Base-by-base conservation (phyloP, 805 yeast species). In the Suhomyces tanzawaensis region DNA sequence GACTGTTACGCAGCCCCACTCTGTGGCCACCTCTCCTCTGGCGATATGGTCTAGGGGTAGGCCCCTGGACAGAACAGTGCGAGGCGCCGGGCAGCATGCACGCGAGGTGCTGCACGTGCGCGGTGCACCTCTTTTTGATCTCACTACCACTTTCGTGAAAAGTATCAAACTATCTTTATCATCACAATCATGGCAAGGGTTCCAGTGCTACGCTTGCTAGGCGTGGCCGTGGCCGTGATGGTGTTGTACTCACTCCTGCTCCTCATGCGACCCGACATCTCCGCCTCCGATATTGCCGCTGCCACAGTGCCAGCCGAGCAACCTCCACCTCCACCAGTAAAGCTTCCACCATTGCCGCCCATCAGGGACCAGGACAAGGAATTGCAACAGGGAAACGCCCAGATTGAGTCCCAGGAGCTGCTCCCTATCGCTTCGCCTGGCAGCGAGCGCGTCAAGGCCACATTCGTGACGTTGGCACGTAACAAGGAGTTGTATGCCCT, bases 401-500 rank as follows among this genome's bases (percentile, higher is more conserved):
- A 42, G 27, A 29, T 38, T 18, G 37, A 24, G 19, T 14, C 18
- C 21, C 12, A 17, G 9, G 29, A 25, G 16, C n/a, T n/a, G n/a
- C n/a, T n/a, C n/a, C n/a, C n/a, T n/a, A 9, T 21, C 8, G 24
- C n/a, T 3, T 12, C 26, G n/a, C 22, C 18, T n/a, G 32, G 47
- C 19, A 43, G 49, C 30, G 39, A 28, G 7, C 75, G 75, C 49
- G 80, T 73, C 36, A 81, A 77, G 53, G 95, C 95, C n/a, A 80
- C 93, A 2, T 85, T 87, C 59, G 89, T 86, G 14, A 75, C 91
- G 0, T 70, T 86, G 52, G 93, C 90, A 3, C 72, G 95, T 63
- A 85, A 85, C 58, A 51, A 64, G 11, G 95, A 86, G 56, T 58
- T 86, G 34, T 71, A 76, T 63, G 74, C 72, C 16, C 64, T 86